A percentile compares a stretch with the other conserved stretches of the same genome.
phyloP scores from a whole-genome alignment of 2,329 filamentous ascomycete genomes.

The Exserohilum turcica region DNA sequence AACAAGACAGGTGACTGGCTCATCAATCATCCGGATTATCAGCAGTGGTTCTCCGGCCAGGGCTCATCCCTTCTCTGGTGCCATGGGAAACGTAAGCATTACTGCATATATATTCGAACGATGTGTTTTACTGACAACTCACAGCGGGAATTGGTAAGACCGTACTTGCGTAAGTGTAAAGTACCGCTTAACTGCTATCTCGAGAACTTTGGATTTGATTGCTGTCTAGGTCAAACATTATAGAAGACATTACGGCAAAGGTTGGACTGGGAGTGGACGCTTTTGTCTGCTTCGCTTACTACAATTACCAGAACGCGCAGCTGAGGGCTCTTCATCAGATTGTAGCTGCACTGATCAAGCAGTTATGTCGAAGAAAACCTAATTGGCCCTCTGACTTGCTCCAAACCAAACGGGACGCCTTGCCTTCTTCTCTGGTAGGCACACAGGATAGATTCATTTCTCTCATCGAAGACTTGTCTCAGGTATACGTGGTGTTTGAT shows the following conservation, averaged over 20 bases:
- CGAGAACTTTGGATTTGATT: neutral
- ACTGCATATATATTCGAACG: neutral
- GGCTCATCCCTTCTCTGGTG: constrained; percentile 27
- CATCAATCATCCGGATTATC: constrained; percentile 13
- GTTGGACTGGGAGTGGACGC: constrained; percentile 12
- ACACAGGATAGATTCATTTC: constrained; percentile 13
- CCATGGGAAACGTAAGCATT: constrained; percentile 25
- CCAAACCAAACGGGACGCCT: constrained; percentile 12
- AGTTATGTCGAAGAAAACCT: constrained; percentile 14
- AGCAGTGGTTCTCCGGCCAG: constrained; percentile 18
- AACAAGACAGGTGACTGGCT: constrained; percentile 26
- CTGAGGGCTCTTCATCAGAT: neutral
- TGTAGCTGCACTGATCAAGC: constrained; percentile 18
- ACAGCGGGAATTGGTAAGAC: constrained; percentile 32
- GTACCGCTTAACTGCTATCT: neutral
- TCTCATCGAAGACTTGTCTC: constrained; percentile 4
- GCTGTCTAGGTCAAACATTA: constrained; percentile 23
- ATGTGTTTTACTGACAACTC: constrained; percentile 4
- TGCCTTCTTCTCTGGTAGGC: constrained; percentile 13
- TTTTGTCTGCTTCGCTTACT: constrained; percentile 28
- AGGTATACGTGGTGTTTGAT: constrained; percentile 19
- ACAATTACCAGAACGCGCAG: constrained; percentile 21
- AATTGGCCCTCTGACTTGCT: constrained; percentile 11
- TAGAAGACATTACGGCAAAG: constrained; percentile 24
- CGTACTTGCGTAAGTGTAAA: constrained; percentile 23